phyloP scores from a whole-genome alignment of 345 rosid genomes.

The Populus deltoides region DNA sequence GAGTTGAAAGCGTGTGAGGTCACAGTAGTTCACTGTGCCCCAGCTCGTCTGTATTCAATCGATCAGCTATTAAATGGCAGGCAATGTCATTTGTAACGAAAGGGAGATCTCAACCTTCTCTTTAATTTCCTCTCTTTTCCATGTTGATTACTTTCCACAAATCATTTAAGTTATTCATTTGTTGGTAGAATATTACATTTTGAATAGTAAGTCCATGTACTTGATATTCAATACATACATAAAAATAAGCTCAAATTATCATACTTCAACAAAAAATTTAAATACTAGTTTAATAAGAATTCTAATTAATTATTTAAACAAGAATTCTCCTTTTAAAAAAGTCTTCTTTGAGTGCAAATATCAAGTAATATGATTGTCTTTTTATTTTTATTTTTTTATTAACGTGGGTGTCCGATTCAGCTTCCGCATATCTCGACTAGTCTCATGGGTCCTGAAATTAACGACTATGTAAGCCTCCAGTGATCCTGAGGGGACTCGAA shows the following conservation, averaged over 20 bases:
- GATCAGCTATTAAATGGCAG: no score
- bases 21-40: not conserved
- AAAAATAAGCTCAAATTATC: not conserved
- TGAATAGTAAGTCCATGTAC: not conserved
- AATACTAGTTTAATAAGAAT: not conserved
- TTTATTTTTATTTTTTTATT: no score
- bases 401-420: no score
- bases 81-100: not conserved
- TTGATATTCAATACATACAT: no score
- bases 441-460: accelerated
- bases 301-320: not conserved
- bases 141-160: not conserved
- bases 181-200: not conserved
- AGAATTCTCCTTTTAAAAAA: no score
- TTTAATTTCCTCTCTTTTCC: not conserved
- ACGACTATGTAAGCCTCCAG: no score
- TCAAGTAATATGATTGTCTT: no score
- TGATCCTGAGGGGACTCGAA: no score
- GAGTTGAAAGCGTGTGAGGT: not conserved
- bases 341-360: no score
- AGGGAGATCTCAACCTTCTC: not conserved
- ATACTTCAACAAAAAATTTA: not conserved
- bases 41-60: not conserved
- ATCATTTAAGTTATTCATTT: no score
- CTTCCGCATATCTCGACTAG: accelerated